Evolutionary conservation across 805 yeast genomes (phyloP), one percentile per base, ranked within the genome.

Genomic region (Candida loeiensis): DNA sequence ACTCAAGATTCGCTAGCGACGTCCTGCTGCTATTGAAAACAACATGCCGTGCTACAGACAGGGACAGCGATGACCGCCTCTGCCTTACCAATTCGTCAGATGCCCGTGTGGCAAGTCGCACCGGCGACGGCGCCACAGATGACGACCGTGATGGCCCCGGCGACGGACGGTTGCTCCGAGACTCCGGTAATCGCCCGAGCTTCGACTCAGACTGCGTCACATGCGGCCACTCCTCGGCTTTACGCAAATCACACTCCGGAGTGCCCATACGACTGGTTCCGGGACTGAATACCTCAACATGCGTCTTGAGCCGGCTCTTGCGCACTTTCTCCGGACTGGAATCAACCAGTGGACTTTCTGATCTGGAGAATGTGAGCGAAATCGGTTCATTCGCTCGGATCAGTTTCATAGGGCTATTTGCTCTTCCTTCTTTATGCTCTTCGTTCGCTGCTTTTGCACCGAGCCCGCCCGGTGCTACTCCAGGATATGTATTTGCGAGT

Each of bases 41-140:
- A 5, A 53, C 37, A 41, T 53, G 54, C 6, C 59, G 59, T n/a
- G 63, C 63, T 13, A 57, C 50, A 3, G 64, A 59, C 15, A 55
- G 45, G 7, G 51, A 30, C 14, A 45, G 43, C n/a, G 51, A 46
- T 16, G 45, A 40, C 26, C 37, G 16, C 6, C 42, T 36, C 26
- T 20, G 29, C 1, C 34, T 27, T 1, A 24, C 34, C 3, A 36
- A 4, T 7, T 36, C 33, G 4, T 30, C 33, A 16, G 40, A 33
- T 4, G 35, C 24, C 2, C 29, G 24, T 4, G 25, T 17, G n/a
- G 40, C 40, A 18, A 30, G 16, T 14, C 34, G 33, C 15, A 31
- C 17, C 9, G 35, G 24, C 12, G 40, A 30, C 9, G 34, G 21
- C 8, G 33, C 18, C 11, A 30, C 15, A 16, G 30, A 20, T 9